Percentiles rank a stretch among this genome's conserved stretches.
phyloP scores from a whole-genome alignment of 257 asterid species.

The Ophiorrhiza pumila region DNA sequence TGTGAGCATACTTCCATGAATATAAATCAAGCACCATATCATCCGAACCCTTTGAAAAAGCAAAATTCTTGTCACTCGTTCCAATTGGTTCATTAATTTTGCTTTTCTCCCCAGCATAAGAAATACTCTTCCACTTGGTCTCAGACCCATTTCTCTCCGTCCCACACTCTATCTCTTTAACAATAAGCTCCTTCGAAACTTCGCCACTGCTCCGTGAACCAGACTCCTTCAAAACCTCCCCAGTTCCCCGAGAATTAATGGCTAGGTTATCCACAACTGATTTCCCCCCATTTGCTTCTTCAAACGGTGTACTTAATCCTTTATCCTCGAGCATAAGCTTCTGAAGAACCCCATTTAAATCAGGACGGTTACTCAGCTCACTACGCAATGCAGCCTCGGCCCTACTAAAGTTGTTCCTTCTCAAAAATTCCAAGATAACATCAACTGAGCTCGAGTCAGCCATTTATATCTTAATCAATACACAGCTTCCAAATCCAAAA shows the following conservation, averaged over 20 bases:
- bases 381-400: constrained; percentile 92
- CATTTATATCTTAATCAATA: constrained; percentile 36
- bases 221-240: constrained; percentile 35
- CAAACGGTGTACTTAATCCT: constrained; percentile 40
- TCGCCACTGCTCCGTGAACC: constrained; percentile 36
- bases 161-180: constrained; percentile 85
- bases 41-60: constrained; percentile 55
- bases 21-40: constrained; percentile 63
- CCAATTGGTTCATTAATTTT: constrained; percentile 48
- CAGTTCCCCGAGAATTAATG: constrained; percentile 29
- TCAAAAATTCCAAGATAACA: constrained; percentile 67
- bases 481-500: constrained; percentile 19
- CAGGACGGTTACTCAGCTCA: constrained; percentile 70
- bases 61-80: constrained; percentile 50
- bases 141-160: constrained; percentile 54
- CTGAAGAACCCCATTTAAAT: constrained; percentile 54
- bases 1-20: constrained; percentile 50
- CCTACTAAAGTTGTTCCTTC: constrained; percentile 66
- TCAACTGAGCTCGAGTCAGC: constrained; percentile 73
- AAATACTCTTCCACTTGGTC: constrained; percentile 47
- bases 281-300: constrained; percentile 48
- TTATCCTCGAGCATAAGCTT: constrained; percentile 58
- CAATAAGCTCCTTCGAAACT: constrained; percentile 70
- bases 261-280: constrained; percentile 35
- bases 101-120: constrained; percentile 40